These are phyloP conservation scores for Tetradesmus lagerheimii DNA, from an alignment of 139 green algal species.

Conservation along the genomic window DNA sequence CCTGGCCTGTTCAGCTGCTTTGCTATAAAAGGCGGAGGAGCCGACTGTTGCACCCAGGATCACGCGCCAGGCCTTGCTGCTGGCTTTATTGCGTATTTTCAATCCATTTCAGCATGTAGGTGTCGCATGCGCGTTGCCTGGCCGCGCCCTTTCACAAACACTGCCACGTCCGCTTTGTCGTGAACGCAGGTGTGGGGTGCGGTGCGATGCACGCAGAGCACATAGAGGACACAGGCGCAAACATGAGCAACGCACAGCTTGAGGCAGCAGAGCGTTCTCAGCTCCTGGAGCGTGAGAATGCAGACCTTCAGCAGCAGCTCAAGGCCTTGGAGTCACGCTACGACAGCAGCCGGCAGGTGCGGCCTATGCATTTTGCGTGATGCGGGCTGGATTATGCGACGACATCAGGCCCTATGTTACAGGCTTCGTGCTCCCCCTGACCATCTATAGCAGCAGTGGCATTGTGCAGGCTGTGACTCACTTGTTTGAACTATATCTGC, in stretches of 20 bases:
- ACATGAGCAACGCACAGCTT: background rate
- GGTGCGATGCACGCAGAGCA: background rate
- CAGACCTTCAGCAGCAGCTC: background rate
- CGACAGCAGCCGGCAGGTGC: slow-evolving; percentile 2
- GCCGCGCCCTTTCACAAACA: background rate
- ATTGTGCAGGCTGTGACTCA: background rate
- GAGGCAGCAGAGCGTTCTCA: background rate
- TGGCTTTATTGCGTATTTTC: background rate
- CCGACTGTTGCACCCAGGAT: background rate
- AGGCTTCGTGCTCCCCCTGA: background rate
- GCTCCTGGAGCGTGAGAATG: slow-evolving; percentile 3
- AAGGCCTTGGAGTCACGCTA: background rate
- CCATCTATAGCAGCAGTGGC: background rate
- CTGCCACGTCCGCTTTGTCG: background rate
- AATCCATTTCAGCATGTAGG: background rate
- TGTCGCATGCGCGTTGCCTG: background rate
- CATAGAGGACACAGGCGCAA: background rate
- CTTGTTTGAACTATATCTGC: background rate
- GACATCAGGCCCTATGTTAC: background rate
- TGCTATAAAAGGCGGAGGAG: background rate
- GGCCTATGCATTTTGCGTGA: background rate
- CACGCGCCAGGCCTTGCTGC: background rate
- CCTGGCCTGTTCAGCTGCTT: background rate
- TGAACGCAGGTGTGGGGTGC: background rate
- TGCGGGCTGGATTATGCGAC: background rate